phyloP scores from a whole-genome alignment of 2,329 filamentous ascomycete genomes.

The Pestalotiopsis sp. region DNA sequence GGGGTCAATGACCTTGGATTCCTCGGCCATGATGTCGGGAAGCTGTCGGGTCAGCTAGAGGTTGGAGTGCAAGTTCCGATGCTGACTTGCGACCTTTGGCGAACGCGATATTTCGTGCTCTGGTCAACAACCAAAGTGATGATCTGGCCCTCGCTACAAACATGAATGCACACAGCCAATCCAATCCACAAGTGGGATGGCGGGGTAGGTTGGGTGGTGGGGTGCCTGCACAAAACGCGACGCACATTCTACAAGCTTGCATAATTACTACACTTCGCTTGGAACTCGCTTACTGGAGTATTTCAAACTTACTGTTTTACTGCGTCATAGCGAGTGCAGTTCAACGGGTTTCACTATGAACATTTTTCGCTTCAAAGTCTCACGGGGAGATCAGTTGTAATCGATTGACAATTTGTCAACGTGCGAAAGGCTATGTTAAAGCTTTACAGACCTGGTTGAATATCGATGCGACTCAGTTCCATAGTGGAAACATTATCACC shows the following conservation, averaged over 20 bases:
- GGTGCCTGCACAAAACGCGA: background rate
- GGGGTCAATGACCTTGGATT: slow-evolving; percentile 64
- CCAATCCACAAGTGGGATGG: background rate
- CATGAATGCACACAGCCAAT: background rate
- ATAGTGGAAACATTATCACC: too few species aligned
- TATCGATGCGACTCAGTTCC: too few species aligned
- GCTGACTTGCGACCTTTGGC: background rate
- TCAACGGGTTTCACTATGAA: too few species aligned
- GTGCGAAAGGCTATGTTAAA: too few species aligned
- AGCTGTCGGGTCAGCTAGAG: background rate
- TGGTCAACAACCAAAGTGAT: background rate
- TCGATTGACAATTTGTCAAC: too few species aligned
- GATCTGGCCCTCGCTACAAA: background rate
- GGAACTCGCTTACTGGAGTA: background rate
- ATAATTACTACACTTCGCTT: background rate
- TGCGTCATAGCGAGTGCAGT: too few species aligned
- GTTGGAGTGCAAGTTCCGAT: background rate
- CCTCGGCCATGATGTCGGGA: slow-evolving; percentile 45
- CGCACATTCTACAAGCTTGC: background rate
- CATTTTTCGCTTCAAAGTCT: too few species aligned
- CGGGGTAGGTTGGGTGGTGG: background rate
- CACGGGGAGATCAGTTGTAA: too few species aligned
- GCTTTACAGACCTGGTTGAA: too few species aligned
- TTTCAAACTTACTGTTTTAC: background rate
- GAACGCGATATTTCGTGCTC: background rate